Evolutionary conservation across 2,329 filamentous ascomycete genomes (phyloP).

Genomic region (Aspergillus flavus): DNA sequence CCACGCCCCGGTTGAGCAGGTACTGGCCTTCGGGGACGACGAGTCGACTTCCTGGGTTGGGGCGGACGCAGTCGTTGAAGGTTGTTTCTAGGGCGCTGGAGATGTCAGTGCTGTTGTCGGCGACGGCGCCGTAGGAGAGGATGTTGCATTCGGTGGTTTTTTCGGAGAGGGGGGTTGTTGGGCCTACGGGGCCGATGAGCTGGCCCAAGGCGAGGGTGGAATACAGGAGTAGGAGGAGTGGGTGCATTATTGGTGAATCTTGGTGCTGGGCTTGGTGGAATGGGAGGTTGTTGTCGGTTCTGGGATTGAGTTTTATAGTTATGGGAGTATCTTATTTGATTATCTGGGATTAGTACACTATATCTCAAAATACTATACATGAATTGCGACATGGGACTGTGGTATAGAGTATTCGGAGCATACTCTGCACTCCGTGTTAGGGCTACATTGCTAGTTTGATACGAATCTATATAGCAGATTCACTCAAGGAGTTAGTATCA

Average conservation of each 20-base stretch:
- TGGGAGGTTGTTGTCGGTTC: neutral
- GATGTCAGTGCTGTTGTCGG: constrained; percentile 37
- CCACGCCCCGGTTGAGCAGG: constrained; percentile 28
- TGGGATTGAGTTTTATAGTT: neutral
- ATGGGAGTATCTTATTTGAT: neutral
- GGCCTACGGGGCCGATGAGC: constrained; percentile 29
- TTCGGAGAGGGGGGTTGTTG: constrained; percentile 28
- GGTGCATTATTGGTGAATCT: neutral
- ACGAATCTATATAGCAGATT: neutral
- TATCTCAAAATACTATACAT: neutral
- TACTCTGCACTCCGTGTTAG: neutral
- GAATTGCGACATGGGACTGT: neutral
- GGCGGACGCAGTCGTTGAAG: constrained; percentile 28
- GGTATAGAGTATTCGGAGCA: neutral
- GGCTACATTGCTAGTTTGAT: neutral
- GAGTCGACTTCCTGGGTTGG: constrained; percentile 26
- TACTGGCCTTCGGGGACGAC: constrained; percentile 33
- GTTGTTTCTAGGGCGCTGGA: constrained; percentile 30
- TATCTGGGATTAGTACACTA: neutral
- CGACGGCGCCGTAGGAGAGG: constrained; percentile 33
- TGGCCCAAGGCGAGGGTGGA: constrained; percentile 12
- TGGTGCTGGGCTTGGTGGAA: neutral
- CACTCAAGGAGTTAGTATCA: neutral
- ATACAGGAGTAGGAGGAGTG: neutral
- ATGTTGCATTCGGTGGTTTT: constrained; percentile 36